Base-by-base conservation (phyloP, 495 filamentous ascomycete genomes). In the Lophiotrema nucula region DNA sequence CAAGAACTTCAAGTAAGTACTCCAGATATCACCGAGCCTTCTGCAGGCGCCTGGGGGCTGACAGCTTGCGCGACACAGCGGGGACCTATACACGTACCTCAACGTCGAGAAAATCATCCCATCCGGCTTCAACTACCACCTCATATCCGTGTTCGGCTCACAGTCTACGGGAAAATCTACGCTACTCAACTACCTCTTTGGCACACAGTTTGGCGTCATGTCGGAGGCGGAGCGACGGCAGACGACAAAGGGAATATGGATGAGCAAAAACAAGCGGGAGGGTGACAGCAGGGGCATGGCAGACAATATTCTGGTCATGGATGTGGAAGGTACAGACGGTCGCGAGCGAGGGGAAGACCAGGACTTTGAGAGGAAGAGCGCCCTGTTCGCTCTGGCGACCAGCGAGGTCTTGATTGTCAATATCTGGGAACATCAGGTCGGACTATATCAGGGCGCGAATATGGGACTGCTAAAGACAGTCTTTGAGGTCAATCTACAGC, bases 81-180 rank as follows among this genome's bases (percentile, higher is more conserved):
- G 82, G 18, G 84, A 91, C 64, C 78, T 98, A 65, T 85, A 84
- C 65, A 82, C 82, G 37, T 98, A 97, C 73, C 80, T 98, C 39
- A 74, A 77, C 55, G 76, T 85, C 62, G 89, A 91, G 72, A 81
- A 86, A 65, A 83, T 95, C 69, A 85, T 88, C 27, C 81, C 86
- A 46, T 84, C 89, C 57, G 93, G 93, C 68, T 98, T 98, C 83
- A 96, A 96, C 73, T 98, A 98, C 73, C 93, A 98, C 71, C 84
- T 98, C 58, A 96, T 98, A 60, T 96, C 92, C 60, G 93, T 98
- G 62, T 98, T 98, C 73, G 93, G 93, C 25, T 96, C 92, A 24
- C 93, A 98, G 77, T 97, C 95, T 44, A 98, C 93, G 6, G 93
- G 93, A 51, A 98, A 98, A 78, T 97, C 92, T 13, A 98, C 93